Percentiles rank a stretch among this genome's conserved stretches.
These are phyloP conservation scores for Eucalyptus virginea DNA, from an alignment of 345 rosid genomes.

Conservation along the genomic window DNA sequence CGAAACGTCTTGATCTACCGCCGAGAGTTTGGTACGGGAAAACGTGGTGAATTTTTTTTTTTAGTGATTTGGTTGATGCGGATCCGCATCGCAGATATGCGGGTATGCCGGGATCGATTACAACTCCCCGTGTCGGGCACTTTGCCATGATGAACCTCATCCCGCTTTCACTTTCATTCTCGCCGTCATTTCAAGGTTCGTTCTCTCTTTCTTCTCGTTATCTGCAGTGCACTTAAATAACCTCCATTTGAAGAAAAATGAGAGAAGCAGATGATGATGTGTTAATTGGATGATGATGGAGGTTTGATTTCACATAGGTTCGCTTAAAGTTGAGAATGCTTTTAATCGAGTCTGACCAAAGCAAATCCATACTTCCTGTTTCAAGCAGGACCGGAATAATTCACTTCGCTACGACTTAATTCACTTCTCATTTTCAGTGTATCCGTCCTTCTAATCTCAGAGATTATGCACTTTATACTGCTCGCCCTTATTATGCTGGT, in stretches of 20 bases:
- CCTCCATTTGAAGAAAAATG: background rate
- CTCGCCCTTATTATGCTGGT: no score
- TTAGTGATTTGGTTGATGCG: background rate
- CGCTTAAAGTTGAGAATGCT: background rate
- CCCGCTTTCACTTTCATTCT: constrained; percentile 10
- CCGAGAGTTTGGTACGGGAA: background rate
- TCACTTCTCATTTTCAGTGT: background rate
- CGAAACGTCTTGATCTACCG: background rate
- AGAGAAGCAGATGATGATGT: background rate
- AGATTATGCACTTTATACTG: no score
- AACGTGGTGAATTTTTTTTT: background rate
- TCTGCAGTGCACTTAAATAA: background rate
- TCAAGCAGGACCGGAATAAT: background rate
- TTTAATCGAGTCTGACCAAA: background rate
- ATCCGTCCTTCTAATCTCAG: background rate
- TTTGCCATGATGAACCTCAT: constrained; percentile 8
- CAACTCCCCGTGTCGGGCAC: constrained; percentile 7
- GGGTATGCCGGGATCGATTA: background rate
- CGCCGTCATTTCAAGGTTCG: constrained; percentile 4
- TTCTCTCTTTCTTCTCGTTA: background rate
- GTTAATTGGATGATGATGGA: no score
- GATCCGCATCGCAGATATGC: background rate
- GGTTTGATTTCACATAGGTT: no score
- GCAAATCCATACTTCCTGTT: background rate
- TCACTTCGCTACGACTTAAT: background rate